Percentiles rank a stretch among this genome's conserved stretches.
phyloP scores from a whole-genome alignment of 2,329 filamentous ascomycete species.

The Trichoderma cornu-damae region DNA sequence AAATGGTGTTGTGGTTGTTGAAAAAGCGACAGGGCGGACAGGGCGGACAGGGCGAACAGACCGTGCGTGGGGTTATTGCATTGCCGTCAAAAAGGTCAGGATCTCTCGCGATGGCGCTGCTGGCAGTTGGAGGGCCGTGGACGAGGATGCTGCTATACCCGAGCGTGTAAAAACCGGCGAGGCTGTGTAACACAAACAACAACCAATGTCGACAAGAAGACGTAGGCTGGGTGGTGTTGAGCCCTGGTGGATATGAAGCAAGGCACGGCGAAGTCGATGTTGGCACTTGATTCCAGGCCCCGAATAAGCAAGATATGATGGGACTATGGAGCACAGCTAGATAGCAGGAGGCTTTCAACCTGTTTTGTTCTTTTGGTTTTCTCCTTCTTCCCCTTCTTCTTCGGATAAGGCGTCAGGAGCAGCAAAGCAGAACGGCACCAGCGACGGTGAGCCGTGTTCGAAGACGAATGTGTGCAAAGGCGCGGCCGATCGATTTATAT shows the following conservation, averaged over 20 bases:
- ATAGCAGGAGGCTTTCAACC: not conserved
- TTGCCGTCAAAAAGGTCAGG: slow-evolving; percentile 21
- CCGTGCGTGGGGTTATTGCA: slow-evolving; percentile 22
- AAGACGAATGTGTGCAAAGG: not conserved
- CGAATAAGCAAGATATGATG: not conserved
- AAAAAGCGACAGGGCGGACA: slow-evolving; percentile 1
- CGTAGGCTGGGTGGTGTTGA: not conserved
- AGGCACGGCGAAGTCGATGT: not conserved
- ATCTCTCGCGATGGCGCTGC: slow-evolving; percentile 14
- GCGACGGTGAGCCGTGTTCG: not conserved
- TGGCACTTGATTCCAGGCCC: not conserved
- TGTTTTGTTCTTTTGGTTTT: not conserved
- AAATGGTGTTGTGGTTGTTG: slow-evolving; percentile 4
- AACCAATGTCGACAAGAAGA: not conserved
- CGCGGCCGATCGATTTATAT: slow-evolving; percentile 11
- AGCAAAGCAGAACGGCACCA: not conserved
- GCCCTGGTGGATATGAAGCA: not conserved
- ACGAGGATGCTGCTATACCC: slow-evolving; percentile 14
- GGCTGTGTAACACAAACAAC: slow-evolving; percentile 12
- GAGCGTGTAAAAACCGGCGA: slow-evolving; percentile 9
- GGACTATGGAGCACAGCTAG: not conserved
- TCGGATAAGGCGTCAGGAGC: not conserved
- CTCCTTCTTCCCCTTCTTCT: no score
- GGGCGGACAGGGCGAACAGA: slow-evolving; percentile 2
- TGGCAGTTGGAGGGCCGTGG: slow-evolving; percentile 15